Evolutionary conservation across 257 asterid species (phyloP).

Genomic region (Jacaranda copaia): DNA sequence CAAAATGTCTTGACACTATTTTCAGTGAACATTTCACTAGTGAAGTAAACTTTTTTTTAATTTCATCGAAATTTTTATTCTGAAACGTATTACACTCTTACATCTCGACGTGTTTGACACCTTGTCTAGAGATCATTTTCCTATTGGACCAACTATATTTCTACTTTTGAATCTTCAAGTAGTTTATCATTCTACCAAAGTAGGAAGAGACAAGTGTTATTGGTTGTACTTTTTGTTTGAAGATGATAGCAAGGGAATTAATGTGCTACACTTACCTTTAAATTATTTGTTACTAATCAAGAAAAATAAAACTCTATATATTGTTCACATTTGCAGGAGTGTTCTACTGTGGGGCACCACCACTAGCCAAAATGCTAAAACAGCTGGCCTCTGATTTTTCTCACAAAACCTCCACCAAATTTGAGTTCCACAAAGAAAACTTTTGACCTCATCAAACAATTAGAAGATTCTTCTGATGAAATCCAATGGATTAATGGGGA

Average conservation of each 20-base stretch:
- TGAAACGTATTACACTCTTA: no score
- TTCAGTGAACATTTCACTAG: no score
- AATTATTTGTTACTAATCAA: neutral
- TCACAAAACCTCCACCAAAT: slow-evolving; percentile 76
- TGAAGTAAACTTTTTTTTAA: no score
- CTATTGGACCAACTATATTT: no score
- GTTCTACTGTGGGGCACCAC: slow-evolving; percentile 94
- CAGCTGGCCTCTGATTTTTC: slow-evolving; percentile 76
- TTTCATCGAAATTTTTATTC: no score
- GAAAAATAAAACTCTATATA: neutral
- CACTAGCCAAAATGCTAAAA: slow-evolving; percentile 65
- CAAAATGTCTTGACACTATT: no score
- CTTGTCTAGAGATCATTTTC: neutral
- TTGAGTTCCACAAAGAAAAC: slow-evolving; percentile 91
- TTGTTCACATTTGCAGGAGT: slow-evolving; percentile 64
- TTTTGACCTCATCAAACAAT: slow-evolving; percentile 47
- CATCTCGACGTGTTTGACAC: no score
- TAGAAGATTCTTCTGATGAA: neutral
- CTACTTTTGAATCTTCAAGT: neutral
- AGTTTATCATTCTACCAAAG: slow-evolving; percentile 5
- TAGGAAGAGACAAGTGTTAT: slow-evolving; percentile 27
- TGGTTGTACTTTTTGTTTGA: slow-evolving; percentile 25
- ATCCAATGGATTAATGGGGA: slow-evolving; percentile 13
- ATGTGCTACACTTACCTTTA: neutral
- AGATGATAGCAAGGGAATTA: neutral